Conservation (phyloP, 108 stramenopile species). For the Schizochytrium sp. region DNA sequence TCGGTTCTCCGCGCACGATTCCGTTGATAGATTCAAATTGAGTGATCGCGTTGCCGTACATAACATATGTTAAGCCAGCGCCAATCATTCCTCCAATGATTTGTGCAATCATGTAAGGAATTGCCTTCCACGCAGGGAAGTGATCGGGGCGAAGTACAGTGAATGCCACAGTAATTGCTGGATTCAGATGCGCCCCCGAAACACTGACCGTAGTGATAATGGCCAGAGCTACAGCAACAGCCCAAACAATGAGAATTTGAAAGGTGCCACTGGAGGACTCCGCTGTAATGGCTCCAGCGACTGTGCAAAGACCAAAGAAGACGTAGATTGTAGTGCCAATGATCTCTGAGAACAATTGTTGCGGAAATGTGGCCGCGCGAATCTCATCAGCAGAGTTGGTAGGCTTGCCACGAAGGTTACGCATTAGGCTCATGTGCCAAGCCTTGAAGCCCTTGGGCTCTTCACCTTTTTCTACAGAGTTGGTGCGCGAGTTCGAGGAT, state of each 20-base stretch:
- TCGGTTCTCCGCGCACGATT: constrained; percentile 49
- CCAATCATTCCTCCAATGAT: constrained; percentile 70
- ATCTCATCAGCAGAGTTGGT: not conserved
- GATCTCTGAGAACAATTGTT: constrained; percentile 77
- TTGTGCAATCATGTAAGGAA: constrained; percentile 74
- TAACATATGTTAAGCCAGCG: constrained; percentile 67
- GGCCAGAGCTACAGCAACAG: constrained; percentile 76
- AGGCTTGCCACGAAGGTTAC: not conserved
- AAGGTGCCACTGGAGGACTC: constrained; percentile 71
- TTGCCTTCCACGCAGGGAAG: constrained; percentile 67
- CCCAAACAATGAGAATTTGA: constrained; percentile 77
- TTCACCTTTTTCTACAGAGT: not conserved
- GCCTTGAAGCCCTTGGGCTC: not conserved
- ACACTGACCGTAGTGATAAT: constrained; percentile 72
- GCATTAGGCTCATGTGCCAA: not conserved
- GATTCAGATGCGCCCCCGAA: constrained; percentile 72
- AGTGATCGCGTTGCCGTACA: constrained; percentile 70
- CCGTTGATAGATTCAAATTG: constrained; percentile 68
- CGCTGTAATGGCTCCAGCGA: constrained; percentile 70
- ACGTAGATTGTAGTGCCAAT: constrained; percentile 78
- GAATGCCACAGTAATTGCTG: constrained; percentile 74
- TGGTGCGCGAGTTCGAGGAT: not conserved
- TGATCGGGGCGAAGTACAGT: constrained; percentile 64
- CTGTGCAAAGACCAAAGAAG: constrained; percentile 73
- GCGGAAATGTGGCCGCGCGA: constrained; percentile 40